These are phyloP conservation scores for Tilletia horrida DNA, from an alignment of 1,284 basidiomycete genomes.

Conservation along the genomic window DNA sequence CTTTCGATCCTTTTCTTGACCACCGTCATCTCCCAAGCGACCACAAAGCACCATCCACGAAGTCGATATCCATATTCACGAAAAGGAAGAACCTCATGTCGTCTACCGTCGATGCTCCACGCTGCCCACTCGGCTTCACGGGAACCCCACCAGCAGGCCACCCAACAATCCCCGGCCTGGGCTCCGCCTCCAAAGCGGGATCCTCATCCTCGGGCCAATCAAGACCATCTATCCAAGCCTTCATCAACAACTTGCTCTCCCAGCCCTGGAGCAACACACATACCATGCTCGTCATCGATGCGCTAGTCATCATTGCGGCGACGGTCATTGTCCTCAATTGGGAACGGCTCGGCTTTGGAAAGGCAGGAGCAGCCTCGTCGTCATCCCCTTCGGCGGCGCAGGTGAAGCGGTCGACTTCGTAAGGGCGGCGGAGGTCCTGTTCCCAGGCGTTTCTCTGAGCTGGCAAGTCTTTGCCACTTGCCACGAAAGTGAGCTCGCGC, in stretches of 20 bases:
- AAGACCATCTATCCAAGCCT: not conserved
- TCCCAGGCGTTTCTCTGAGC: too few species aligned
- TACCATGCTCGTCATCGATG: conserved; percentile 8
- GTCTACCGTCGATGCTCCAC: conserved; percentile 1
- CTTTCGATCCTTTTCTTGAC: too few species aligned
- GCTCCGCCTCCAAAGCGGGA: not conserved
- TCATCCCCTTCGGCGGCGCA: not conserved
- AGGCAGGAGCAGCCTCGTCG: too few species aligned
- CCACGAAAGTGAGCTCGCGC: too few species aligned
- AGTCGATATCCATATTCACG: too few species aligned
- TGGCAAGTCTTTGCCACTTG: too few species aligned
- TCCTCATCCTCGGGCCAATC: not conserved
- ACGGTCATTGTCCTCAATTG: conserved; percentile 1
- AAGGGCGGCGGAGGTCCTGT: not conserved
- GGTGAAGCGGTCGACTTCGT: conserved; percentile 4
- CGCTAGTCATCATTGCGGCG: not conserved
- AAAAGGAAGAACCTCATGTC: not conserved
- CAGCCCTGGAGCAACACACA: conserved; percentile 8
- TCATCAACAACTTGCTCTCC: not conserved
- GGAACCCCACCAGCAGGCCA: conserved; percentile 28
- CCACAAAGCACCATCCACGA: too few species aligned
- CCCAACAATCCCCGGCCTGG: conserved; percentile 24
- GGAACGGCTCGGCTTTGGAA: not conserved
- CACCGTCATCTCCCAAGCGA: too few species aligned
- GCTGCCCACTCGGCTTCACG: conserved; percentile 28